Evolutionary conservation across 164 flowering plant species (phyloP).

Genomic region (Sedum album): DNA sequence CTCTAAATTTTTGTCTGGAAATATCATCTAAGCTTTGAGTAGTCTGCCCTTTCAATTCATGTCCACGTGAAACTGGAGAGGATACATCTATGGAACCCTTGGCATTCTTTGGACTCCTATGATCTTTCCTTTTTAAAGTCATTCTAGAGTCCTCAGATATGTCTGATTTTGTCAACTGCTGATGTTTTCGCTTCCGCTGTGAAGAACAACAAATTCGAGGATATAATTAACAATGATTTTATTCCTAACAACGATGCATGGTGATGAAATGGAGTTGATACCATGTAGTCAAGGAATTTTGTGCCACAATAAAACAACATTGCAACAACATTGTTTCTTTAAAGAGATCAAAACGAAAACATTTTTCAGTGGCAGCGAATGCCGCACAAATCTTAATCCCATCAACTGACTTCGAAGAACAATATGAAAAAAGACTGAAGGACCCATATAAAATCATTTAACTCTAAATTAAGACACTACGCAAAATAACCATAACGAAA

Average conservation of each 20-base stretch:
- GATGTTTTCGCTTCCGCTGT: conserved; percentile 30
- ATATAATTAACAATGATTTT: not conserved
- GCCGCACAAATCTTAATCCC: not conserved
- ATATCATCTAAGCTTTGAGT: not conserved
- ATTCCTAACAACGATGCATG: not conserved
- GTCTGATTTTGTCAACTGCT: conserved; percentile 14
- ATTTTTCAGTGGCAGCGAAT: not conserved
- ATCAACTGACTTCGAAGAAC: not conserved
- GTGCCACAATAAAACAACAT: too few species aligned
- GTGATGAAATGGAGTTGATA: not conserved
- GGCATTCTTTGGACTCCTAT: conserved; percentile 11
- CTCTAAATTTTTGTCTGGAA: not conserved
- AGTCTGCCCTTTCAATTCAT: not conserved
- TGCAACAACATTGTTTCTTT: not conserved
- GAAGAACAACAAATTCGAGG: not conserved
- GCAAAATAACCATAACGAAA: too few species aligned
- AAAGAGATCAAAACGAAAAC: not conserved
- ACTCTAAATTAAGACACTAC: not conserved
- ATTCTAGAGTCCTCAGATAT: conserved; percentile 12
- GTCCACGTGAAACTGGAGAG: conserved; percentile 10
- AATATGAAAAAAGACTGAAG: not conserved
- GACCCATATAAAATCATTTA: not conserved
- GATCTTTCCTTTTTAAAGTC: conserved; percentile 9
- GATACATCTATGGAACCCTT: conserved; percentile 11
- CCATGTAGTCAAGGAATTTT: not conserved